Percentiles rank a stretch among this genome's conserved stretches.
phyloP scores from a whole-genome alignment of 441 rosid species.

The Eruca vesicaria region DNA sequence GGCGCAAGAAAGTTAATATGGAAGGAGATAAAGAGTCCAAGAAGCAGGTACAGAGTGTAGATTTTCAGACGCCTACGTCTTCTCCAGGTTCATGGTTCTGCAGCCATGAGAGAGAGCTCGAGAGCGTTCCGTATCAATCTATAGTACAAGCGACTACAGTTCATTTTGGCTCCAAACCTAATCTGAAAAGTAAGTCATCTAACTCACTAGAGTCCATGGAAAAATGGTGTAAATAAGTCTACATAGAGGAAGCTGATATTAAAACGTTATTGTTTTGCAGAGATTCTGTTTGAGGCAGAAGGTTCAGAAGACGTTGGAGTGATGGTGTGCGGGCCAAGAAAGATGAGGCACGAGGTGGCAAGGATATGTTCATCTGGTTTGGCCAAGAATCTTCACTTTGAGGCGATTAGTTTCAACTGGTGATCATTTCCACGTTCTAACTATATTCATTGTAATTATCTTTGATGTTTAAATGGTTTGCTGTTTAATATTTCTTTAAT shows the following conservation, averaged over 20 bases:
- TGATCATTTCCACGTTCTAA: constrained; percentile 17
- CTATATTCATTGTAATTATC: not conserved
- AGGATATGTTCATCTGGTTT: constrained; percentile 50
- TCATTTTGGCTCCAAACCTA: constrained; percentile 52
- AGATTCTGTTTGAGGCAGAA: constrained; percentile 39
- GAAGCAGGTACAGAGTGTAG: constrained; percentile 39
- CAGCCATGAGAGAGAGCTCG: constrained; percentile 46
- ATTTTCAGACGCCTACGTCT: constrained; percentile 28
- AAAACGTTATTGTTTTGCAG: constrained; percentile 22
- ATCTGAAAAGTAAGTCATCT: constrained; percentile 45
- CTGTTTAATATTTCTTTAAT: not conserved
- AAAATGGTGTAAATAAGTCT: no score
- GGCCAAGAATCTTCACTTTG: constrained; percentile 51
- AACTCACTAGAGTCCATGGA: not conserved
- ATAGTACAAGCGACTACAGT: constrained; percentile 45
- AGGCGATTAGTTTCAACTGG: constrained; percentile 58
- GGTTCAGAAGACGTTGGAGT: constrained; percentile 51
- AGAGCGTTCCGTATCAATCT: constrained; percentile 46
- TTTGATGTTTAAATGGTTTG: not conserved
- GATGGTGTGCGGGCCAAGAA: constrained; percentile 52
- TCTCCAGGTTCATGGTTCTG: constrained; percentile 42
- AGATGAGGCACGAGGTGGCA: constrained; percentile 59
- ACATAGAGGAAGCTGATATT: not conserved
- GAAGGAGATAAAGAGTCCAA: constrained; percentile 17
- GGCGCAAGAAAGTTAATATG: constrained; percentile 39